Conservation (phyloP, 2,329 filamentous ascomycete genomes). For the Zarea fungicola region DNA sequence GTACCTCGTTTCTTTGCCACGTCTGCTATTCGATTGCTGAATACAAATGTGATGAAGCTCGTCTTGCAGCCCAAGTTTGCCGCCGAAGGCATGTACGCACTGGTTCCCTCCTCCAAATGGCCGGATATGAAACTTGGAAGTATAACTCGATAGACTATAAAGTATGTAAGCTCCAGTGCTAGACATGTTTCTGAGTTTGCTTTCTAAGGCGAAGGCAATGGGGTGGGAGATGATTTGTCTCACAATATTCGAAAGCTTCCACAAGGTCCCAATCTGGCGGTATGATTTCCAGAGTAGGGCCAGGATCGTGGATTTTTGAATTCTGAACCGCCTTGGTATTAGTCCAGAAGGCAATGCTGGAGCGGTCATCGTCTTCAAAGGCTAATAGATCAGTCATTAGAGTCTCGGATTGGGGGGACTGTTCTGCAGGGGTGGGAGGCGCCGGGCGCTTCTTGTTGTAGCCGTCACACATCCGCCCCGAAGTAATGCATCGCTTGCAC, state of each 20-base stretch:
- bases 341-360: background rate
- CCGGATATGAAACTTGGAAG: background rate
- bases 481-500: slow-evolving; percentile 9
- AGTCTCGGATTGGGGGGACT: background rate
- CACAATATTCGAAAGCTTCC: slow-evolving; percentile 7
- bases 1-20: slow-evolving; percentile 4
- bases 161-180: background rate
- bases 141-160: slow-evolving; percentile 3
- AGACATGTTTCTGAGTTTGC: too few relatives aligned
- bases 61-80: slow-evolving; percentile 8
- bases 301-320: too few relatives aligned
- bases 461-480: slow-evolving; percentile 9
- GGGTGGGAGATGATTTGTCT: background rate
- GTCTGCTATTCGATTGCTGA: slow-evolving; percentile 10
- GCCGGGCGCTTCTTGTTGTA: slow-evolving; percentile 1
- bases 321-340: background rate
- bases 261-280: slow-evolving; percentile 7
- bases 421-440: background rate
- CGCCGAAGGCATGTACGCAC: background rate
- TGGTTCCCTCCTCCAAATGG: background rate
- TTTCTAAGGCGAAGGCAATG: background rate
- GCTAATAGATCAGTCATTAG: background rate
- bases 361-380: background rate
- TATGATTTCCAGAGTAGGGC: too few relatives aligned
- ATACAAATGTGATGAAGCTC: slow-evolving; percentile 8